Percentiles rank a stretch among this genome's conserved stretches.
Conservation (phyloP, 2,329 filamentous ascomycete species). For the Fusarium udum region DNA sequence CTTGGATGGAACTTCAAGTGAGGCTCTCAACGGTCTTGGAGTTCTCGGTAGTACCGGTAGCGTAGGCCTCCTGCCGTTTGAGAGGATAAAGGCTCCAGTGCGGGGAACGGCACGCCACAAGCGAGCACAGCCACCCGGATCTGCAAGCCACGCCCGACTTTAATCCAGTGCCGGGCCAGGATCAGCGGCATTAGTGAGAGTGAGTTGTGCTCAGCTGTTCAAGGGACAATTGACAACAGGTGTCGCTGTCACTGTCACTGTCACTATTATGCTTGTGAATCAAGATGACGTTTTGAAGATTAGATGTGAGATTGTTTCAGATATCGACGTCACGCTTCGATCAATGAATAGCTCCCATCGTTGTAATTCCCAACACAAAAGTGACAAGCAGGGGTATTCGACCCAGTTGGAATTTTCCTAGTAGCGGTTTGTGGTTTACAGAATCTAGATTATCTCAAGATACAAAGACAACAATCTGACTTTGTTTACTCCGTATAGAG, state of each 20-base stretch:
- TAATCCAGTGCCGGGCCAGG: slow-evolving; percentile 19
- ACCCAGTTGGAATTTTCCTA: neutral
- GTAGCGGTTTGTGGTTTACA: neutral
- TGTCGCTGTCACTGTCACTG: neutral
- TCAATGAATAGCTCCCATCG: neutral
- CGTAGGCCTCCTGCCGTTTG: slow-evolving; percentile 29
- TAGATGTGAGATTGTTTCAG: neutral
- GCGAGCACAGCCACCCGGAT: slow-evolving; percentile 35
- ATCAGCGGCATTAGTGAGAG: slow-evolving; percentile 36
- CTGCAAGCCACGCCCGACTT: slow-evolving; percentile 31
- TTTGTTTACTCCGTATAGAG: neutral
- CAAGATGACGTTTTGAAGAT: neutral
- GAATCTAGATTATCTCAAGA: neutral
- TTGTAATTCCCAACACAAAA: neutral
- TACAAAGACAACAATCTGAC: neutral
- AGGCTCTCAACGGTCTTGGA: slow-evolving; percentile 26
- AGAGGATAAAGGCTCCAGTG: neutral
- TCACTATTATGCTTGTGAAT: neutral
- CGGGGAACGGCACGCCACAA: slow-evolving; percentile 23
- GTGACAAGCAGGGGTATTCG: neutral
- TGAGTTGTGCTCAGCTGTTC: slow-evolving; percentile 38
- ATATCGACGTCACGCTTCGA: slow-evolving; percentile 5
- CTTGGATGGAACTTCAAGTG: slow-evolving; percentile 28
- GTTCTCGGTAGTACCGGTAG: slow-evolving; percentile 21
- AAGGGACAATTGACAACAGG: slow-evolving; percentile 29